Conservation (phyloP, 495 filamentous ascomycete species). For the Friedmanniomyces simplex region DNA sequence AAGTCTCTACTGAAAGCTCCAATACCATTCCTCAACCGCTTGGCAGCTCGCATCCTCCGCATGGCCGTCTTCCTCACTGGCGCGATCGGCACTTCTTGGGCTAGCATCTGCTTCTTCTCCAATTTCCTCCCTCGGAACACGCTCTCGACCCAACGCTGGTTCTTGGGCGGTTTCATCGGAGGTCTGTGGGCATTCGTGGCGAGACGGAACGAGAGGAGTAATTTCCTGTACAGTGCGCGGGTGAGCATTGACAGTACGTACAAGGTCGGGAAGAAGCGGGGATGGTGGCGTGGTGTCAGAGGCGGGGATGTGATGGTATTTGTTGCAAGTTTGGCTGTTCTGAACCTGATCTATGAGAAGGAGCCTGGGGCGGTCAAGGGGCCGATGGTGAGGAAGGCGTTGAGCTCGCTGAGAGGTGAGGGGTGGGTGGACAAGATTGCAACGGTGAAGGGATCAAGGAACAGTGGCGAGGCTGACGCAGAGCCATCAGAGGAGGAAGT, state of each 20-base stretch:
- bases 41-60: slow-evolving; percentile 54
- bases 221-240: slow-evolving; percentile 63
- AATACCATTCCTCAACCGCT: slow-evolving; percentile 48
- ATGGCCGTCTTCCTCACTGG: slow-evolving; percentile 66
- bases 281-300: slow-evolving; percentile 68
- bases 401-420: slow-evolving; percentile 66
- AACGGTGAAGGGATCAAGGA: background rate
- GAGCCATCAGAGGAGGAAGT: background rate
- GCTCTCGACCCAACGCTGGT: slow-evolving; percentile 75
- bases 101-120: slow-evolving; percentile 76
- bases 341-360: slow-evolving; percentile 68
- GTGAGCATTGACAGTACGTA: slow-evolving; percentile 68
- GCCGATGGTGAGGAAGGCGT: slow-evolving; percentile 54
- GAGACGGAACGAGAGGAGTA: slow-evolving; percentile 46
- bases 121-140: slow-evolving; percentile 59
- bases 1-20: slow-evolving; percentile 56
- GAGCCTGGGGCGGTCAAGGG: slow-evolving; percentile 58
- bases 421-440: slow-evolving; percentile 41
- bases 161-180: slow-evolving; percentile 73
- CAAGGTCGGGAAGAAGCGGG: slow-evolving; percentile 82
- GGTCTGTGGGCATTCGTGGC: slow-evolving; percentile 74
- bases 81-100: slow-evolving; percentile 73
- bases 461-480: background rate
- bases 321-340: slow-evolving; percentile 60
- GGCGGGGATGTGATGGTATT: slow-evolving; percentile 79